Conservation (phyloP, 495 filamentous ascomycete genomes). For the Cetradonia linearis region DNA sequence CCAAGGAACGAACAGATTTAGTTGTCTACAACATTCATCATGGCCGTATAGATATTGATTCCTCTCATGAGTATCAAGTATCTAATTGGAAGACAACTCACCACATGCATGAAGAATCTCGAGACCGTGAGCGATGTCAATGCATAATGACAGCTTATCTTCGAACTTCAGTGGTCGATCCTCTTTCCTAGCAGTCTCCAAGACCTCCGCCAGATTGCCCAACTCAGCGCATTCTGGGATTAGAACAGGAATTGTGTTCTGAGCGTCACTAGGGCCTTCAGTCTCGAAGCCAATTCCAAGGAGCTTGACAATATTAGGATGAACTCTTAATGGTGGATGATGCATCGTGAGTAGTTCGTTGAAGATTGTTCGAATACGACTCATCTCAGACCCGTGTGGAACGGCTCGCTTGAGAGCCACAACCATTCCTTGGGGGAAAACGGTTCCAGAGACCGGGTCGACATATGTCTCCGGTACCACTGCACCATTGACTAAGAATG, state of each 20-base stretch:
- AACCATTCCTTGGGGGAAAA: slow-evolving; percentile 22
- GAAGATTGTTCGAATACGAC: slow-evolving; percentile 21
- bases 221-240: slow-evolving; percentile 26
- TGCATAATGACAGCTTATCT: slow-evolving; percentile 24
- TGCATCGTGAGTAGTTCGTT: slow-evolving; percentile 26
- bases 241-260: slow-evolving; percentile 26
- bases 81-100: slow-evolving; percentile 9
- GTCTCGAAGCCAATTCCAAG: slow-evolving; percentile 27
- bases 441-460: slow-evolving; percentile 19
- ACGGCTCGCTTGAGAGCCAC: slow-evolving; percentile 26
- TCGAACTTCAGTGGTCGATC: slow-evolving; percentile 24
- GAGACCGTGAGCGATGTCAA: slow-evolving; percentile 27
- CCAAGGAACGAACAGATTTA: neutral
- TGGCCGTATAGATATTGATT: neutral
- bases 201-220: slow-evolving; percentile 26
- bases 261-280: slow-evolving; percentile 20
- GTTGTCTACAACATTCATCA: neutral
- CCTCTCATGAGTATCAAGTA: neutral
- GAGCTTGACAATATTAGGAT: slow-evolving; percentile 28
- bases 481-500: slow-evolving; percentile 28
- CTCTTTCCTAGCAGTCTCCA: slow-evolving; percentile 26
- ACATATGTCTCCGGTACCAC: slow-evolving; percentile 24
- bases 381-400: slow-evolving; percentile 16
- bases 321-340: slow-evolving; percentile 24
- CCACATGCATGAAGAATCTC: slow-evolving; percentile 29